Evolutionary conservation across 352 stramenopile species (phyloP), one percentile per base, ranked within the genome.

Genomic region (Globisporangium abappressorium): DNA sequence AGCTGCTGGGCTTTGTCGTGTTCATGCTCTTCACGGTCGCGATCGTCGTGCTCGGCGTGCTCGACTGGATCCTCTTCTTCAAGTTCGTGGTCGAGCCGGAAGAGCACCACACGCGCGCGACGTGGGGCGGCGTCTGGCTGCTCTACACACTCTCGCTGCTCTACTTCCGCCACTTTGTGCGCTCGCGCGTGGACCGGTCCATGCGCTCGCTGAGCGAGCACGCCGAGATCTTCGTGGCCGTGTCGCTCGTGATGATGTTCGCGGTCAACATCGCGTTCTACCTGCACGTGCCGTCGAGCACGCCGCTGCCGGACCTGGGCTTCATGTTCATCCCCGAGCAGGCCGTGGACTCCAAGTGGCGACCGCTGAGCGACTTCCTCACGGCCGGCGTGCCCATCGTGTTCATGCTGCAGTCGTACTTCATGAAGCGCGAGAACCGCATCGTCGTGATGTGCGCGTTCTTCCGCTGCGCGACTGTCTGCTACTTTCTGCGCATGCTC

Each of bases 271-370:
- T 92, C 47, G 79, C 83, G 41, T 90, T 90, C 61, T 91, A 85
- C 64, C 57, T 93, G 56, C 85, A 93, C 68, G 78, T 85, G 33
- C 85, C 85, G 8, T 73, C 80, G 20, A 74, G 65, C 12, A 79
- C 68, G 38, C 82, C 81, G 26, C 80, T 93, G 20, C 82, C 79
- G 47, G 85, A 93, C 62, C 55, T 93, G 55, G 85, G 85, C 59
- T 93, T 93, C 65, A 79, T 89, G 72, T 65, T 93, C 33, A 84
- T 92, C 51, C 85, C 85, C 2, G 85, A 89, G 70, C 81, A 89
- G 62, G 72, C 76, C 0, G 68, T 78, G 7, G 69, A 90, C 68
- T 88, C 79, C 9, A 72, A 71, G 55, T 90, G 85, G 84, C 72
- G 84, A 0, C 80, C 84, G 15, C 69, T 92, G 14, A 90, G 79